Evolutionary conservation across 1,139 yeast genomes (phyloP).

Genomic region (Geotrichum restrictum): DNA sequence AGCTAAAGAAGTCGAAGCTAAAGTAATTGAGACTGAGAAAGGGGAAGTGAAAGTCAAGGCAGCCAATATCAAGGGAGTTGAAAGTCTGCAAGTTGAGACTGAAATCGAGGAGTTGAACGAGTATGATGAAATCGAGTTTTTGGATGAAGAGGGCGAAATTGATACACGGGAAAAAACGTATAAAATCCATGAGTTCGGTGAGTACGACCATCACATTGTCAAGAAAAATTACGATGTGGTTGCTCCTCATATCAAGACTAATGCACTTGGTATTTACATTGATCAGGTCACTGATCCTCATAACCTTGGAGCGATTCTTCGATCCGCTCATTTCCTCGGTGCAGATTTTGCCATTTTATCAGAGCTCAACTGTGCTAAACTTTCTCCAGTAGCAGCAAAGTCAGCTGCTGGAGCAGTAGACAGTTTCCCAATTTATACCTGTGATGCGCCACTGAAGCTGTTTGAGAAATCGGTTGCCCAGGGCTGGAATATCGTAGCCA

Average conservation of each 20-base stretch:
- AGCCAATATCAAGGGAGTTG: too few species aligned
- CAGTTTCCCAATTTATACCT: constrained; percentile 57
- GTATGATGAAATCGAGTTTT: constrained; percentile 9
- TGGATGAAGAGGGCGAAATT: constrained; percentile 8
- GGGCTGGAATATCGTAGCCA: constrained; percentile 74
- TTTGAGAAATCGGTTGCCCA: constrained; percentile 51
- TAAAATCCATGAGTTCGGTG: not conserved
- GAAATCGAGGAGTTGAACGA: not conserved
- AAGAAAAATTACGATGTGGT: constrained; percentile 3
- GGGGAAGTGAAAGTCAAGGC: not conserved
- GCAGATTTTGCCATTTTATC: constrained; percentile 77
- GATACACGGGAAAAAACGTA: not conserved
- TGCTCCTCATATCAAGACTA: constrained; percentile 34
- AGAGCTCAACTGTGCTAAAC: constrained; percentile 63
- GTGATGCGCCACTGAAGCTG: constrained; percentile 57
- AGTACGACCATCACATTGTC: constrained; percentile 1
- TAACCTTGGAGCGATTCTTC: constrained; percentile 78
- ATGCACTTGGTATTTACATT: constrained; percentile 69
- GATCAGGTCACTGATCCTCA: constrained; percentile 90
- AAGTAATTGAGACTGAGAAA: not conserved
- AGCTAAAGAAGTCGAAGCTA: not conserved
- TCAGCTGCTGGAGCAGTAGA: constrained; percentile 83
- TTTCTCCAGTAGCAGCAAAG: constrained; percentile 75
- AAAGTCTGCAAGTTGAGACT: too few species aligned
- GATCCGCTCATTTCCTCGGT: constrained; percentile 81